A percentile compares a stretch with the other conserved stretches of the same genome.
These are phyloP conservation scores for Triticum turgidum DNA, from an alignment of 176 grass and related monocot genomes.

Conservation along the genomic window DNA sequence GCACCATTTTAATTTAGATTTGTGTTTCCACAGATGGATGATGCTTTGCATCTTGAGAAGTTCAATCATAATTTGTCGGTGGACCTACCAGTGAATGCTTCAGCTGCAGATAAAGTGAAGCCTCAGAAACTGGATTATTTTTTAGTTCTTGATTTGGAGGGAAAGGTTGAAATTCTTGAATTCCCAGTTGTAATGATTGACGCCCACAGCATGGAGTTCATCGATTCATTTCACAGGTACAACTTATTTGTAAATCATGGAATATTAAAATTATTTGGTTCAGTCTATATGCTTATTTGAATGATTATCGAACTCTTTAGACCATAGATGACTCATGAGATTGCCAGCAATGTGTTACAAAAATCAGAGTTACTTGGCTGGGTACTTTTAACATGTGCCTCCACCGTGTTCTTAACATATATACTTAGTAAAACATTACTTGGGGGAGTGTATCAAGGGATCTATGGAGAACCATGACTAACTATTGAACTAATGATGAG, in stretches of 20 bases:
- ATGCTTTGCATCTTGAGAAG: conserved; percentile 67
- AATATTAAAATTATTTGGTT: neutral
- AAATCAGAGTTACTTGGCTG: neutral
- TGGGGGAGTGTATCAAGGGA: neutral
- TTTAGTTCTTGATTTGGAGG: conserved; percentile 89
- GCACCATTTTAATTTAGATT: conserved; percentile 10
- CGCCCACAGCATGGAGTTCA: conserved; percentile 63
- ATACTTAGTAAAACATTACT: neutral
- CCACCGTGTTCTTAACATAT: neutral
- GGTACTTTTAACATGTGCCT: neutral
- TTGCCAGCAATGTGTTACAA: neutral
- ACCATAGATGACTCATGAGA: conserved; percentile 8
- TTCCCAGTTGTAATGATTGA: conserved; percentile 91
- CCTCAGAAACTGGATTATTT: conserved; percentile 83
- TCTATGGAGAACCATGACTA: neutral
- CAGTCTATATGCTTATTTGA: neutral
- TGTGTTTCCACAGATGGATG: conserved; percentile 60
- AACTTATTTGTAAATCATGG: conserved; percentile 28
- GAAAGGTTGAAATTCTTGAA: conserved; percentile 95
- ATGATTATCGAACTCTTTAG: neutral
- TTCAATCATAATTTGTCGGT: conserved; percentile 70
- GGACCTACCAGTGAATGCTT: conserved; percentile 58
- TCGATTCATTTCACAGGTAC: conserved; percentile 93
- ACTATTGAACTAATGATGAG: neutral
- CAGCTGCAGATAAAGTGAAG: conserved; percentile 46